Percentiles rank a stretch among this genome's conserved stretches.
Evolutionary conservation across 2,329 filamentous ascomycete genomes (phyloP).

Genomic region (Zelopaecilomyces penicillatus): DNA sequence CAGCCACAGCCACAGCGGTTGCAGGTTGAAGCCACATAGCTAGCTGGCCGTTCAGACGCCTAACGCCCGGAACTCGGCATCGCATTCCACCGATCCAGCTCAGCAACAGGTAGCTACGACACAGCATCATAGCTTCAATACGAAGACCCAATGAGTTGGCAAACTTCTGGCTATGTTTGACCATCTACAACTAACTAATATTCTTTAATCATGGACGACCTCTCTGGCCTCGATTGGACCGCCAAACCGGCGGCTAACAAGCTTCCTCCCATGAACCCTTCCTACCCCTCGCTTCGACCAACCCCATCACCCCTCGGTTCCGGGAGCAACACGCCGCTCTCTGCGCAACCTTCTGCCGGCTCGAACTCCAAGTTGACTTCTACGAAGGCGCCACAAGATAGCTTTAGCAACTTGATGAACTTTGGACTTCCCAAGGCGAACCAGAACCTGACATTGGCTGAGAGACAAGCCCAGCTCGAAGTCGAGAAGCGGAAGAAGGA

Average conservation of each 20-base stretch:
- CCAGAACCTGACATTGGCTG: constrained; percentile 67
- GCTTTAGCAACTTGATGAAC: constrained; percentile 68
- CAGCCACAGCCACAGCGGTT: too few species aligned
- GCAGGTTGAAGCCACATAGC: too few species aligned
- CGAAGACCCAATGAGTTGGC: constrained; percentile 11
- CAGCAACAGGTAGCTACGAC: too few species aligned
- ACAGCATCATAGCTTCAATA: too few species aligned
- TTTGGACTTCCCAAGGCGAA: constrained; percentile 48
- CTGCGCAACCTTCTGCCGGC: constrained; percentile 37
- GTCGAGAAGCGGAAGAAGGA: constrained; percentile 64
- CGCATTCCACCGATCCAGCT: too few species aligned
- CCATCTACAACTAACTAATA: constrained; percentile 14
- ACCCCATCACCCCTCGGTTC: constrained; percentile 48
- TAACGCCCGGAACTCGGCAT: too few species aligned
- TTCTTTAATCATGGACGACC: constrained; percentile 48
- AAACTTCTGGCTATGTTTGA: constrained; percentile 17
- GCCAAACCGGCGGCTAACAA: constrained; percentile 28
- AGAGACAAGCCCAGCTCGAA: constrained; percentile 63
- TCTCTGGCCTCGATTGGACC: constrained; percentile 53
- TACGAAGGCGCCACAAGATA: constrained; percentile 53
- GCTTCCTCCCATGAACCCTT: constrained; percentile 33
- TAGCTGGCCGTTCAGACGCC: too few species aligned
- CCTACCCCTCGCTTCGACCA: constrained; percentile 44
- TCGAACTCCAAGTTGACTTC: constrained; percentile 35
- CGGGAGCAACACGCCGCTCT: constrained; percentile 48